Percentiles rank a stretch among this genome's conserved stretches.
Conservation (phyloP, 305 asterid genomes). For the Fraxinus baroniana region DNA sequence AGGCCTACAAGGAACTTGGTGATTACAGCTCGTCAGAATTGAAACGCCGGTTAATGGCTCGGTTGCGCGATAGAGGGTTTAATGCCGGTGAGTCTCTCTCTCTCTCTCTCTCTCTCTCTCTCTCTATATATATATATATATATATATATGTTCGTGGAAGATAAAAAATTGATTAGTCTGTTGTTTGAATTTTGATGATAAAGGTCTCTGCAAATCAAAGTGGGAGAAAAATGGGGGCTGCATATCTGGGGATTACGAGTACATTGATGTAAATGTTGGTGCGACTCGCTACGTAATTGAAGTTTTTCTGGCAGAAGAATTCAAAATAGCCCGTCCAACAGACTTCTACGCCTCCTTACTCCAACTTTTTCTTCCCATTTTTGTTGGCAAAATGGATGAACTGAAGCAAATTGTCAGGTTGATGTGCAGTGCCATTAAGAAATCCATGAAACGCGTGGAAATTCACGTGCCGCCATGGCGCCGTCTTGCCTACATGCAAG, state of each 20-base stretch:
- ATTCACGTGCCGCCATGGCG: conserved; percentile 86
- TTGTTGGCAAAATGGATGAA: conserved; percentile 49
- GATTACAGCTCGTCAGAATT: conserved; percentile 36
- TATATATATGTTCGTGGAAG: too few species aligned
- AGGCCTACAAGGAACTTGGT: conserved; percentile 29
- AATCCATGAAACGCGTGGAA: conserved; percentile 52
- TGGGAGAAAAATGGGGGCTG: conserved; percentile 60
- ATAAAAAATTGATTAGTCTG: not conserved
- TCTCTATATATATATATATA: too few species aligned
- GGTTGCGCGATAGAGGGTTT: conserved; percentile 59
- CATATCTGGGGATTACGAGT: conserved; percentile 65
- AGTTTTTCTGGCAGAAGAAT: conserved; percentile 51
- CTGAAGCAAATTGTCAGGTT: conserved; percentile 48
- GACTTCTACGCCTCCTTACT: conserved; percentile 42
- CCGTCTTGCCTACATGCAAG: conserved; percentile 51
- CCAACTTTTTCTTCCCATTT: conserved; percentile 40
- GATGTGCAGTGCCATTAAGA: conserved; percentile 60
- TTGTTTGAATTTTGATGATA: not conserved
- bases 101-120: not conserved
- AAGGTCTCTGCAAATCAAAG: conserved; percentile 84
- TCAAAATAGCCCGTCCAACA: conserved; percentile 66
- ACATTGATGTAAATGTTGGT: conserved; percentile 46
- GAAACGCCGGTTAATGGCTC: conserved; percentile 68
- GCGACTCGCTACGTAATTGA: conserved; percentile 58
- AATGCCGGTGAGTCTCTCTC: conserved; percentile 63